A percentile compares a stretch with the other conserved stretches of the same genome.
These are phyloP conservation scores for Trichoderma sp. DNA, from an alignment of 2,329 filamentous ascomycete species.

Conservation along the genomic window DNA sequence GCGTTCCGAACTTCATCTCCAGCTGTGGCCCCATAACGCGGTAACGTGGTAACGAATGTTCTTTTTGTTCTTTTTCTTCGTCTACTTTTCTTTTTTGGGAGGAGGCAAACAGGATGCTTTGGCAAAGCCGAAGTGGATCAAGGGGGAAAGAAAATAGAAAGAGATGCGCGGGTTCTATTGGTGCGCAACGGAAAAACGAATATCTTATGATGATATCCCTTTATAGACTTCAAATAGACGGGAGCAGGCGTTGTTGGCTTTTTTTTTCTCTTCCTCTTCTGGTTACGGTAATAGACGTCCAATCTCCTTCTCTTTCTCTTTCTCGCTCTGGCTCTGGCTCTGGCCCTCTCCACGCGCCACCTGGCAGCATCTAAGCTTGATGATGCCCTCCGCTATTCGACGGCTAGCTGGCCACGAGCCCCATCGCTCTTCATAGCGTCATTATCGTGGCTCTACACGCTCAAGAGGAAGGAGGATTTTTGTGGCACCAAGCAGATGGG, in stretches of 20 bases:
- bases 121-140: not conserved
- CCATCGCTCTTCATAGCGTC: conserved; percentile 5
- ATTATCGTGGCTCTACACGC: conserved; percentile 9
- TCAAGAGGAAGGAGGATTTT: conserved; percentile 9
- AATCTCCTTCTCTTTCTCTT: not conserved
- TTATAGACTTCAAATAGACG: conserved; percentile 25
- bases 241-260: conserved; percentile 15
- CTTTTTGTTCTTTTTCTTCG: not conserved
- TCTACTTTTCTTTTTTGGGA: not conserved
- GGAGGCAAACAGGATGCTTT: not conserved
- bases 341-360: not conserved
- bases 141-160: not conserved
- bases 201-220: conserved; percentile 24
- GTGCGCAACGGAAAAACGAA: not conserved
- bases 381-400: not conserved
- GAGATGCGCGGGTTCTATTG: not conserved
- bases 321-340: too few species aligned
- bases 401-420: not conserved
- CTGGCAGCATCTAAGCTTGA: not conserved
- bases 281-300: not conserved
- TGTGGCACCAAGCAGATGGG: conserved; percentile 14
- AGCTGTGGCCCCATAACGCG: not conserved
- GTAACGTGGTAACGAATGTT: conserved; percentile 12
- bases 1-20: not conserved
- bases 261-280: not conserved